A percentile compares a stretch with the other conserved stretches of the same genome.
Conservation (phyloP, 2,329 filamentous ascomycete species). For the Penicillium crustosum region DNA sequence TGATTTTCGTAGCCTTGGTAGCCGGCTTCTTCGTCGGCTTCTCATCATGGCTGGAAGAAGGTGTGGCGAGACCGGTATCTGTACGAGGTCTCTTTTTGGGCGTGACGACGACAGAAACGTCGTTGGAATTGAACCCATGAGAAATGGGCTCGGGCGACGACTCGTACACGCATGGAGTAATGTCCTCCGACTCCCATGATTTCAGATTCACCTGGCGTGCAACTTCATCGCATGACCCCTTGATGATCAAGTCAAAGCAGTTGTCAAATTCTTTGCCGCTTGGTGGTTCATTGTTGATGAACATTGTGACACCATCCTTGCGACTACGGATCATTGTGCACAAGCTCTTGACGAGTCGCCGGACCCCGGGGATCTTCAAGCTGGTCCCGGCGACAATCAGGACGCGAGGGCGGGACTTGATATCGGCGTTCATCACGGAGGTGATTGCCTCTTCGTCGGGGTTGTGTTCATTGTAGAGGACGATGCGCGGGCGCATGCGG, state of each 20-base stretch:
- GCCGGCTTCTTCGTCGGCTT: constrained; percentile 27
- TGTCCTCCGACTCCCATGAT: constrained; percentile 53
- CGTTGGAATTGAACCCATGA: constrained; percentile 14
- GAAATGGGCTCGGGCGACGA: constrained; percentile 32
- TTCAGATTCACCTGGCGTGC: constrained; percentile 67
- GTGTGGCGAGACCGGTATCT: constrained; percentile 42
- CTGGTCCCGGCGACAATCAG: constrained; percentile 94
- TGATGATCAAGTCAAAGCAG: constrained; percentile 89
- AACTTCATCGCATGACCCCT: constrained; percentile 83
- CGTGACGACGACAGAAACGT: constrained; percentile 41
- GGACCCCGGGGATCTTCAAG: constrained; percentile 89
- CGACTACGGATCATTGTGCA: constrained; percentile 81
- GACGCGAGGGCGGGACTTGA: constrained; percentile 82
- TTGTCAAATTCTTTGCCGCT: constrained; percentile 81
- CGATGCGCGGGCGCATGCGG: constrained; percentile 84
- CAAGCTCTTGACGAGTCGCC: constrained; percentile 85
- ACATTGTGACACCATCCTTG: constrained; percentile 77
- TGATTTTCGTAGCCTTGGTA: background rate
- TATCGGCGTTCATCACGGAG: constrained; percentile 80
- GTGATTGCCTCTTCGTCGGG: constrained; percentile 96
- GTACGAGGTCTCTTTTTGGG: constrained; percentile 38
- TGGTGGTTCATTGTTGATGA: constrained; percentile 90
- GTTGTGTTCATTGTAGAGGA: constrained; percentile 96
- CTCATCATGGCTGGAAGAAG: constrained; percentile 44
- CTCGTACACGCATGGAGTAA: constrained; percentile 30